phyloP scores from a whole-genome alignment of 352 stramenopile species.

The Pythium rishiriense region DNA sequence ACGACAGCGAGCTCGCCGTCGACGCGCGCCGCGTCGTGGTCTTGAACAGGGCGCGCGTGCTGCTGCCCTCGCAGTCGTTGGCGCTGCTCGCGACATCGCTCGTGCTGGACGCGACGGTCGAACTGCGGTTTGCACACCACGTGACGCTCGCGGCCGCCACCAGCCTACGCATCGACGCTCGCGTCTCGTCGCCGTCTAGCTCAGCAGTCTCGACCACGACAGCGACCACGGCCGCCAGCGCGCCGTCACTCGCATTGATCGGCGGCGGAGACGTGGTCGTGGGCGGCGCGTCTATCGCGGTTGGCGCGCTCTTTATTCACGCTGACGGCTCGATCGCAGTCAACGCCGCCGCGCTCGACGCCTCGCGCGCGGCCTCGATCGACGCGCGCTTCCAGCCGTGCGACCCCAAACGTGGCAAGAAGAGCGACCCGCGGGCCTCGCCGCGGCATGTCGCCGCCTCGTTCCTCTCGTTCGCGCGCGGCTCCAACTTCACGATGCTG shows the following conservation, averaged over 20 bases:
- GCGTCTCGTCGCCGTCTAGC: neutral
- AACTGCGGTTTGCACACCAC: conserved; percentile 42
- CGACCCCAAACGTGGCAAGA: conserved; percentile 16
- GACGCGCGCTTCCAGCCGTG: conserved; percentile 52
- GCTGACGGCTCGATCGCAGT: conserved; percentile 58
- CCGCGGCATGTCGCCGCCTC: neutral
- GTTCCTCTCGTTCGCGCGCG: conserved; percentile 2
- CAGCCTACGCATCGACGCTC: conserved; percentile 48
- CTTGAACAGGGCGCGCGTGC: conserved; percentile 38
- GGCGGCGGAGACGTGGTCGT: conserved; percentile 58
- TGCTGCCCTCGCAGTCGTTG: conserved; percentile 37
- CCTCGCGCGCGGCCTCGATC: conserved; percentile 18
- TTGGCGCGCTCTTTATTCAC: conserved; percentile 50
- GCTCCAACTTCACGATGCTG: conserved; percentile 66
- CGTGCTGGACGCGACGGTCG: conserved; percentile 51
- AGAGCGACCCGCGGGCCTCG: neutral
- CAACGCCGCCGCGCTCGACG: conserved; percentile 13
- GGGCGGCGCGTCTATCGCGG: conserved; percentile 38
- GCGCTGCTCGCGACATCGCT: conserved; percentile 44
- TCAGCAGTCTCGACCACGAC: neutral
- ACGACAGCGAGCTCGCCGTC: conserved; percentile 6
- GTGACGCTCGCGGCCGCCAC: conserved; percentile 44
- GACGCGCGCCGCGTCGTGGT: conserved; percentile 45
- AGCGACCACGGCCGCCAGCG: neutral
- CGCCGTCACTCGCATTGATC: conserved; percentile 39